These are phyloP conservation scores for Penicillium sp. DNA, from an alignment of 2,329 filamentous ascomycete genomes.

Conservation along the genomic window DNA sequence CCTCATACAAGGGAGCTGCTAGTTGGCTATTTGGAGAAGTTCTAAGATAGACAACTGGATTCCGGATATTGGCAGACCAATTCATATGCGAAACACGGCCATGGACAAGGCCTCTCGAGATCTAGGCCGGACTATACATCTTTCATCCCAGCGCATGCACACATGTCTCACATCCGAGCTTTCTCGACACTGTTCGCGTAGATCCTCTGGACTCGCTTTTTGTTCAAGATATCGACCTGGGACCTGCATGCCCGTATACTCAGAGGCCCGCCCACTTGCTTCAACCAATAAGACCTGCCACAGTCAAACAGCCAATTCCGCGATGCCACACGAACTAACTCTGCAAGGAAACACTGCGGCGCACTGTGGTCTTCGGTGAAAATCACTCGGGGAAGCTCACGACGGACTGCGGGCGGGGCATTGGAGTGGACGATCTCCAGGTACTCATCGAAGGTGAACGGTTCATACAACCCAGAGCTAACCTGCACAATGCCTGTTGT, in stretches of 20 bases:
- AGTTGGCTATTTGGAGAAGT: too few species aligned
- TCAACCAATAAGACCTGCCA: conserved; percentile 34
- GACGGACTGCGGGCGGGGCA: conserved; percentile 21
- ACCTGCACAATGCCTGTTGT: conserved; percentile 32
- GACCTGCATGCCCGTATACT: conserved; percentile 26
- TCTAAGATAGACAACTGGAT: too few species aligned
- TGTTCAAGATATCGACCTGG: conserved; percentile 26
- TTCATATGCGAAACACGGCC: too few species aligned
- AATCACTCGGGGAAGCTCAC: conserved; percentile 25
- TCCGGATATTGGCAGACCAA: too few species aligned
- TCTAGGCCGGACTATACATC: too few species aligned
- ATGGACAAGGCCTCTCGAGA: too few species aligned
- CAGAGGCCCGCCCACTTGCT: conserved; percentile 30
- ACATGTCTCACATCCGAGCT: conserved; percentile 25
- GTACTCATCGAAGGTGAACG: conserved; percentile 30
- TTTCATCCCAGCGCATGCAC: too few species aligned
- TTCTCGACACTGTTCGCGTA: conserved; percentile 18
- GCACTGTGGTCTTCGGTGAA: conserved; percentile 30
- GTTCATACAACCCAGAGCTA: conserved; percentile 30
- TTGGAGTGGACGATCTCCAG: conserved; percentile 18
- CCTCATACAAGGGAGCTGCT: too few species aligned
- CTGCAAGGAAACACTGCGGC: conserved; percentile 31
- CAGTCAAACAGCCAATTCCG: conserved; percentile 36
- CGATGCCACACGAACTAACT: conserved; percentile 33
- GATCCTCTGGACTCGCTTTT: conserved; percentile 20